phyloP scores from a whole-genome alignment of 2,329 filamentous ascomycete genomes.

The Aureobasidium melanogenum region DNA sequence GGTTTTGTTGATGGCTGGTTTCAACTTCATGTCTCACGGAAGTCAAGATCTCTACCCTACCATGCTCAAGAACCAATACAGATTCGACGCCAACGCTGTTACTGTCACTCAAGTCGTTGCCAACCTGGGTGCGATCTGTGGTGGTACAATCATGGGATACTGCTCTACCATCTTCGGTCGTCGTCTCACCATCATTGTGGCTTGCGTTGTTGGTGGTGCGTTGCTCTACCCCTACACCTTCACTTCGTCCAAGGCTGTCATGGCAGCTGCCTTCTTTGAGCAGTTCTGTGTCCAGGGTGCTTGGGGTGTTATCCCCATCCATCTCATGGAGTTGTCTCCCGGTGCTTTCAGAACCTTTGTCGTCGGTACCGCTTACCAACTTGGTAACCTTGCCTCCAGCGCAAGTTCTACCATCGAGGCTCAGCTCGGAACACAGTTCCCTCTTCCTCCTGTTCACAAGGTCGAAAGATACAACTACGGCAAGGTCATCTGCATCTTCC shows the following conservation, averaged over 20 bases:
- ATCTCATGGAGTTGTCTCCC: constrained; percentile 30
- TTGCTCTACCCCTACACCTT: constrained; percentile 29
- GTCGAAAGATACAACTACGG: constrained; percentile 32
- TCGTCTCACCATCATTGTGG: constrained; percentile 30
- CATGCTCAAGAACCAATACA: constrained; percentile 38
- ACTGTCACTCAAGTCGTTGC: constrained; percentile 37
- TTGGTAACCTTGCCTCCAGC: constrained; percentile 32
- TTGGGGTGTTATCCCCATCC: constrained; percentile 32
- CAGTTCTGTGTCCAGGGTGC: constrained; percentile 31
- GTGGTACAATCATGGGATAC: constrained; percentile 29
- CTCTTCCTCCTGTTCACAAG: constrained; percentile 27
- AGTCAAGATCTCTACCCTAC: constrained; percentile 22
- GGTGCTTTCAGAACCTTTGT: constrained; percentile 26
- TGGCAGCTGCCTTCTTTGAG: constrained; percentile 28
- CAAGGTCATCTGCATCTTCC: constrained; percentile 50
- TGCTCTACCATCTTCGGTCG: constrained; percentile 29
- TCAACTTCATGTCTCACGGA: constrained; percentile 30
- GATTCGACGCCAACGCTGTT: constrained; percentile 36
- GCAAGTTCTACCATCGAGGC: constrained; percentile 36
- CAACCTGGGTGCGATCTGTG: constrained; percentile 30
- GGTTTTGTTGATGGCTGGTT: constrained; percentile 36
- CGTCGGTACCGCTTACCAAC: constrained; percentile 30
- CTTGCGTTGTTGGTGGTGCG: constrained; percentile 27
- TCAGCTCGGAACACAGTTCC: constrained; percentile 33
- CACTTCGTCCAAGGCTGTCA: constrained; percentile 23